A percentile compares a stretch with the other conserved stretches of the same genome.
Evolutionary conservation across 2,329 filamentous ascomycete species (phyloP).

Genomic region (Camillea tinctor): DNA sequence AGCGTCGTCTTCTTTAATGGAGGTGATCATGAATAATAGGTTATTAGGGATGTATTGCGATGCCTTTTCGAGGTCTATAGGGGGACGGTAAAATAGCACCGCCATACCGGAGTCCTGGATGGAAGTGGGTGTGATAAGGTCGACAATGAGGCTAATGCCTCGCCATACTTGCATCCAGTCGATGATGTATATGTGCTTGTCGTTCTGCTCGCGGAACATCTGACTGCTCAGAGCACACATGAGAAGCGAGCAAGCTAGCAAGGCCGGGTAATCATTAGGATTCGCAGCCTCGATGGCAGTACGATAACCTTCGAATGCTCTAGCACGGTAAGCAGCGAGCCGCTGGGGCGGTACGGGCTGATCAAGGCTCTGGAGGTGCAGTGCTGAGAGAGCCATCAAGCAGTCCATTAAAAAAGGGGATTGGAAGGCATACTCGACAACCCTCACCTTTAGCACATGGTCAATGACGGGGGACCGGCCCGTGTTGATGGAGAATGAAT

Average conservation of each 20-base stretch:
- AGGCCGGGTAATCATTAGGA: slow-evolving; percentile 46
- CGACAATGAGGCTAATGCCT: slow-evolving; percentile 50
- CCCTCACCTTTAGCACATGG: slow-evolving; percentile 43
- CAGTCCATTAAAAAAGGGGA: slow-evolving; percentile 56
- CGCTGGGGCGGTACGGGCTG: slow-evolving; percentile 40
- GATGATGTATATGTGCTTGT: slow-evolving; percentile 47
- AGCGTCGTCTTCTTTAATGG: slow-evolving; percentile 41
- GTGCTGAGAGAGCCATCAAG: slow-evolving; percentile 50
- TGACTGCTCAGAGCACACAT: slow-evolving; percentile 51
- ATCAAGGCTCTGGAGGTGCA: slow-evolving; percentile 46
- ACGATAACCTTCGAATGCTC: slow-evolving; percentile 50
- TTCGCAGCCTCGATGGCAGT: slow-evolving; percentile 47
- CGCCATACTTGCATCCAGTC: slow-evolving; percentile 58
- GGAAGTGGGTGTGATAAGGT: slow-evolving; percentile 34
- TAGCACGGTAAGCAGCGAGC: slow-evolving; percentile 45
- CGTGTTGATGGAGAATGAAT: slow-evolving; percentile 44
- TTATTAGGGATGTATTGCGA: slow-evolving; percentile 44
- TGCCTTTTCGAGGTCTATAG: slow-evolving; percentile 44
- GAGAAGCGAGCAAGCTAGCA: slow-evolving; percentile 51
- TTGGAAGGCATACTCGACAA: slow-evolving; percentile 51
- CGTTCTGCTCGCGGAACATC: slow-evolving; percentile 47
- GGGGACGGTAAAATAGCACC: slow-evolving; percentile 48
- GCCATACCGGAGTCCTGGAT: slow-evolving; percentile 44
- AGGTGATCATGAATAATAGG: slow-evolving; percentile 49
- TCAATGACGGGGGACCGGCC: slow-evolving; percentile 37